phyloP scores from a whole-genome alignment of 2,329 filamentous ascomycete genomes.

The Cercospora canescens region DNA sequence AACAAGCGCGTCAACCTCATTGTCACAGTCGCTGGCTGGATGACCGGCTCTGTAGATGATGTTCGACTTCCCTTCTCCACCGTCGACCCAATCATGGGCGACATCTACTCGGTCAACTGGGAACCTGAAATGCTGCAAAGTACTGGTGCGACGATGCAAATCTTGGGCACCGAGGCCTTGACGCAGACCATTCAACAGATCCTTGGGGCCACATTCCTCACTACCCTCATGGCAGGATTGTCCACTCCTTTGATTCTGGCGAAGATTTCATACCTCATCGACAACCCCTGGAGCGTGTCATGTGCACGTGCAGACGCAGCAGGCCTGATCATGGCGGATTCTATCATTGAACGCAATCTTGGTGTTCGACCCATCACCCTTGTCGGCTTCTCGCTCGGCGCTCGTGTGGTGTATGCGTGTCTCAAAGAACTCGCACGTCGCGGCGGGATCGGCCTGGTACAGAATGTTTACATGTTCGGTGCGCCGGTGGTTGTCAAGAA shows the following conservation, averaged over 20 bases:
- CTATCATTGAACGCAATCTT: conserved; percentile 85
- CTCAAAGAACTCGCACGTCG: conserved; percentile 81
- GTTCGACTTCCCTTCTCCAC: conserved; percentile 95
- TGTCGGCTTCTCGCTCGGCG: conserved; percentile 90
- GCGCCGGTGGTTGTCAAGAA: conserved; percentile 87
- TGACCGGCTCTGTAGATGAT: conserved; percentile 97
- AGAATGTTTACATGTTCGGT: conserved; percentile 95
- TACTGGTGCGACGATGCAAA: conserved; percentile 98
- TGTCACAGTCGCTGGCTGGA: conserved; percentile 94
- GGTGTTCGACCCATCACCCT: conserved; percentile 90
- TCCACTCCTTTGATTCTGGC: conserved; percentile 90
- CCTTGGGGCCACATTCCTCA: conserved; percentile 83
- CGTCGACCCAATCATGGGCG: conserved; percentile 95
- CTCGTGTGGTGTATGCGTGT: conserved; percentile 89
- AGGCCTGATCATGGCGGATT: conserved; percentile 91
- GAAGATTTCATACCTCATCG: conserved; percentile 93
- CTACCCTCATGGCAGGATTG: conserved; percentile 86
- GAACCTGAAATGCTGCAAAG: conserved; percentile 97
- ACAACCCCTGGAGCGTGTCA: conserved; percentile 98
- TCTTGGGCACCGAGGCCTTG: conserved; percentile 93
- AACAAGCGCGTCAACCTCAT: conserved; percentile 97
- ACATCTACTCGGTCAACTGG: conserved; percentile 95
- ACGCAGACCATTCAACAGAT: conserved; percentile 96
- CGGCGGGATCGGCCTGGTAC: conserved; percentile 81
- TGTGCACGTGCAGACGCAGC: conserved; percentile 84